Conservation (phyloP, 2,329 filamentous ascomycete genomes). For the Colletotrichum liriopes region DNA sequence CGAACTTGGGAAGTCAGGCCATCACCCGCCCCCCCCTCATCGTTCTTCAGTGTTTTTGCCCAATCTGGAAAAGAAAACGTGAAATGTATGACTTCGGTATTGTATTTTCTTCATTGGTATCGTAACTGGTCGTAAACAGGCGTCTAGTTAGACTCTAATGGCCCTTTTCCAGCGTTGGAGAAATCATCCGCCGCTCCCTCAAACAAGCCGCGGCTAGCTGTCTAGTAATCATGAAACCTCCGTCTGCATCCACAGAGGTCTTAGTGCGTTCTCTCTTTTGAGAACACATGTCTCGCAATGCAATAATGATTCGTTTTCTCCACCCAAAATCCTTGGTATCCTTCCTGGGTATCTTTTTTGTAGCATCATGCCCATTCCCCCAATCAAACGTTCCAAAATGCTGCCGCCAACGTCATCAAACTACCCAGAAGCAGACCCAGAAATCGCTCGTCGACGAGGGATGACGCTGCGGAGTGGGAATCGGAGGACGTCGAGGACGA, state of each 20-base stretch:
- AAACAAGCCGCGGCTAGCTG: neutral
- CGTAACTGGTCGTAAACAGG: slow-evolving; percentile 32
- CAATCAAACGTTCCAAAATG: slow-evolving; percentile 6
- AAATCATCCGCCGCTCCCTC: neutral
- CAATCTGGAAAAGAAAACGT: neutral
- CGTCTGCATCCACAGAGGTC: neutral
- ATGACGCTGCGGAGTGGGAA: slow-evolving; percentile 22
- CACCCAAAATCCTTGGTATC: neutral
- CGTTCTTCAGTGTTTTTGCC: neutral
- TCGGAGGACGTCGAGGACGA: slow-evolving; percentile 15
- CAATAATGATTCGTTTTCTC: neutral
- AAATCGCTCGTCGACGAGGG: slow-evolving; percentile 3
- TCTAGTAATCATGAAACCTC: neutral
- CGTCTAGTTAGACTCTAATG: slow-evolving; percentile 4
- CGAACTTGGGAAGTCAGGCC: neutral
- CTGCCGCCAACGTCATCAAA: slow-evolving; percentile 19
- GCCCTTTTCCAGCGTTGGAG: neutral
- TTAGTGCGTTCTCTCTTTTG: neutral
- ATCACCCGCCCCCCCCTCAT: neutral
- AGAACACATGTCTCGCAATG: neutral
- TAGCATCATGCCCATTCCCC: neutral
- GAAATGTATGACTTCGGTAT: neutral
- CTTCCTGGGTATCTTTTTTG: neutral
- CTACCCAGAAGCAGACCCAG: slow-evolving; percentile 12
- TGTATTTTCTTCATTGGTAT: slow-evolving; percentile 34